Percentiles rank a stretch among this genome's conserved stretches.
These are phyloP conservation scores for Clathrospora elynae DNA, from an alignment of 2,329 filamentous ascomycete species.

Conservation along the genomic window DNA sequence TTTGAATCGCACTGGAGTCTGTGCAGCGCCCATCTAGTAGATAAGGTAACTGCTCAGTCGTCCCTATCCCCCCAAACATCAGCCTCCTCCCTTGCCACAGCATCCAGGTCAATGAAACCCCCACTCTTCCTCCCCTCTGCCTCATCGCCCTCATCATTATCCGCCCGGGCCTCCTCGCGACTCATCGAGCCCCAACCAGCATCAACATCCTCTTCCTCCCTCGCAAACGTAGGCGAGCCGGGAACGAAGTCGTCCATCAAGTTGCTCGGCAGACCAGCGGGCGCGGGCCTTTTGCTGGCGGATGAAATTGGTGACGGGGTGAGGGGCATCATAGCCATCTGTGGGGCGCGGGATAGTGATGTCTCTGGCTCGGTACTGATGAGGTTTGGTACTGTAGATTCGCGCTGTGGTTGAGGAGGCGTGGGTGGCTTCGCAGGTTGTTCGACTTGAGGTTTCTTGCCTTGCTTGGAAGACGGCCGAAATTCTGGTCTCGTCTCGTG, in stretches of 20 bases:
- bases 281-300: conserved; percentile 14
- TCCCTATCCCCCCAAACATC: conserved; percentile 45
- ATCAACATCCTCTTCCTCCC: conserved; percentile 34
- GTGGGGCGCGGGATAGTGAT: conserved; percentile 24
- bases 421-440: neutral
- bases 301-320: conserved; percentile 28
- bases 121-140: conserved; percentile 18
- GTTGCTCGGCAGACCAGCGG: conserved; percentile 37
- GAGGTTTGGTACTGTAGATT: conserved; percentile 15
- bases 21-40: too few relatives aligned
- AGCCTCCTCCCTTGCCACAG: conserved; percentile 43
- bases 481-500: neutral
- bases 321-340: conserved; percentile 44
- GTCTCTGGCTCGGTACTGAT: conserved; percentile 10
- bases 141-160: conserved; percentile 25
- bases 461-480: conserved; percentile 5
- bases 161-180: conserved; percentile 27
- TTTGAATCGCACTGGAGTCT: too few relatives aligned
- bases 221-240: conserved; percentile 25
- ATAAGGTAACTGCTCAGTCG: conserved; percentile 23
- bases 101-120: conserved; percentile 42
- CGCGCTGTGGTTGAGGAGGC: neutral
- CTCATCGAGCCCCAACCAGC: conserved; percentile 45
- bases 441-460: neutral
- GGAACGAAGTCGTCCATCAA: conserved; percentile 46